phyloP scores from a whole-genome alignment of 2,329 filamentous ascomycete genomes.

The Colletotrichum sp. region DNA sequence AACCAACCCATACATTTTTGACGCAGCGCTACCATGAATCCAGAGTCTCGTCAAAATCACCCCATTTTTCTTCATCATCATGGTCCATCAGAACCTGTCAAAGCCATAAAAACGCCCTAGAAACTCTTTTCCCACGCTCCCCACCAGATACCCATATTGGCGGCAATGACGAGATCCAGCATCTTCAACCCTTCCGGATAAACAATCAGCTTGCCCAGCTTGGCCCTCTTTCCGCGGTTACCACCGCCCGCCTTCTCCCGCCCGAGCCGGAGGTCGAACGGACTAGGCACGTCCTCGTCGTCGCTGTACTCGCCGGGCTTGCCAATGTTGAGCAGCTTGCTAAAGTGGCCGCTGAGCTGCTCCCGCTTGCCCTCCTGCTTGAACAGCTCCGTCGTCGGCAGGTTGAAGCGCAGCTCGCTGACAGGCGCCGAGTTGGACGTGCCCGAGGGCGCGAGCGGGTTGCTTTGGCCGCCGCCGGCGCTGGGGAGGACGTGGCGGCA shows the following conservation, averaged over 20 bases:
- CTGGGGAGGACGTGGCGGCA: constrained; percentile 74
- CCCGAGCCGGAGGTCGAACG: constrained; percentile 76
- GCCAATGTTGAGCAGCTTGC: constrained; percentile 40
- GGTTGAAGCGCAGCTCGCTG: constrained; percentile 89
- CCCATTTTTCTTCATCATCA: neutral
- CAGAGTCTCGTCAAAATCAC: neutral
- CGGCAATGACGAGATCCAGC: constrained; percentile 89
- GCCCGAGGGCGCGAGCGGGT: constrained; percentile 30
- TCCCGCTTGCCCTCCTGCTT: constrained; percentile 33
- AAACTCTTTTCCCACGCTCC: constrained; percentile 74
- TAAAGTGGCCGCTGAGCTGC: constrained; percentile 46
- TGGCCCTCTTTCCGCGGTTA: constrained; percentile 83
- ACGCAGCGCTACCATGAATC: neutral
- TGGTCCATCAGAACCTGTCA: neutral
- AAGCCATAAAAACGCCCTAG: constrained; percentile 6
- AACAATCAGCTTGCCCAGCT: constrained; percentile 91
- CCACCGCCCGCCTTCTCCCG: constrained; percentile 87
- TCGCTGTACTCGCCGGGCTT: constrained; percentile 31
- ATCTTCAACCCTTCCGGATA: constrained; percentile 92
- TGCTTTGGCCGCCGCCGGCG: constrained; percentile 23
- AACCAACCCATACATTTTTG: neutral
- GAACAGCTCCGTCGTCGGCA: constrained; percentile 66
- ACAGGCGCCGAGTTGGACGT: constrained; percentile 49
- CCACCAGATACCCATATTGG: constrained; percentile 95
- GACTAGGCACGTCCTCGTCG: constrained; percentile 43